These are phyloP conservation scores for Leucosporidium creatinivorum DNA, from an alignment of 768 basidiomycete genomes.

Conservation along the genomic window DNA sequence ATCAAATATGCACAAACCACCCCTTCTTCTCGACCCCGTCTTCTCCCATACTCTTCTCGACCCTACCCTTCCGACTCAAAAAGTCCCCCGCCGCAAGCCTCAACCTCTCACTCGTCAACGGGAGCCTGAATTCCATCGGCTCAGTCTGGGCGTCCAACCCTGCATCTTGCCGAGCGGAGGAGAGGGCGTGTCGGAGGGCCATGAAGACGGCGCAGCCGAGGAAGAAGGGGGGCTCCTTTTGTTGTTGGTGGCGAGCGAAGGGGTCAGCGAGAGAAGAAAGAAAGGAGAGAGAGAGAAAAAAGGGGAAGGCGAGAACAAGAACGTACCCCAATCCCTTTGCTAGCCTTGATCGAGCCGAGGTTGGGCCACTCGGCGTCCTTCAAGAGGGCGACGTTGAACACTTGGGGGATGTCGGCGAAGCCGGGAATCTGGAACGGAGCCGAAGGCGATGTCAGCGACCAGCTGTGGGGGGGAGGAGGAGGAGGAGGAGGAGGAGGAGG, in stretches of 20 bases:
- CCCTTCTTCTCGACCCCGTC: slow-evolving; percentile 36
- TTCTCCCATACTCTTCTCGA: no score
- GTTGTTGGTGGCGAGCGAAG: not conserved
- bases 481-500: no score
- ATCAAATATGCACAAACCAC: slow-evolving; percentile 35
- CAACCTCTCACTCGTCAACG: slow-evolving; percentile 35
- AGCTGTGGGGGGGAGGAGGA: no score
- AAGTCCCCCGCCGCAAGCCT: slow-evolving; percentile 31
- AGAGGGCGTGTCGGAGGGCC: slow-evolving; percentile 35
- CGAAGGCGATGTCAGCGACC: no score
- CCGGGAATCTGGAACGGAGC: slow-evolving; percentile 26
- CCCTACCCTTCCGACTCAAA: slow-evolving; percentile 13
- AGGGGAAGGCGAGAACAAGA: not conserved
- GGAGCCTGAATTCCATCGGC: slow-evolving; percentile 22
- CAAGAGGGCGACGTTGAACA: slow-evolving; percentile 28
- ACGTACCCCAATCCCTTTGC: slow-evolving; percentile 26
- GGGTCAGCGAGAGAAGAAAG: not conserved
- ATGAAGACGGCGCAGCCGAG: slow-evolving; percentile 32
- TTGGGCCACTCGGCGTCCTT: slow-evolving; percentile 32
- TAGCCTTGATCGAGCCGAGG: slow-evolving; percentile 14
- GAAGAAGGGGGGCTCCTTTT: slow-evolving; percentile 36
- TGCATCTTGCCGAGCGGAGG: slow-evolving; percentile 32
- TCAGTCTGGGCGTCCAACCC: slow-evolving; percentile 14
- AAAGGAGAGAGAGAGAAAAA: not conserved
- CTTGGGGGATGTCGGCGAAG: slow-evolving; percentile 35